Conservation (phyloP, 306 rosid genomes). For the Hippophae tibetana region DNA sequence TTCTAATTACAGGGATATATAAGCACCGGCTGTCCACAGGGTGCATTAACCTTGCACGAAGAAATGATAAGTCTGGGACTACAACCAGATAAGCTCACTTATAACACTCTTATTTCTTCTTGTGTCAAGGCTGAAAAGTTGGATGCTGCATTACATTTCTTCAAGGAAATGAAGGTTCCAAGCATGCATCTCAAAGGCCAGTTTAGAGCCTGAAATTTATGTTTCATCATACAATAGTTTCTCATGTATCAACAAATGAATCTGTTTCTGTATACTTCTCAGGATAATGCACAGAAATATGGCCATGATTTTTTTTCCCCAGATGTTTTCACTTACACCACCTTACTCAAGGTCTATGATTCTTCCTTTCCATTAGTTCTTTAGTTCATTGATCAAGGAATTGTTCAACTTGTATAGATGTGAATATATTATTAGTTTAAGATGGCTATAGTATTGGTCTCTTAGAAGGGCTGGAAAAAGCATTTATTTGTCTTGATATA, state of each 20-base stretch:
- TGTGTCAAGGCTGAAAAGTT: slow-evolving; percentile 53
- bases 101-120: slow-evolving; percentile 67
- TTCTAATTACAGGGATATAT: slow-evolving; percentile 54
- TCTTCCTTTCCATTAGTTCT: slow-evolving; percentile 6
- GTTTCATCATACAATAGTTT: slow-evolving; percentile 11
- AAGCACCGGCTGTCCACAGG: slow-evolving; percentile 51
- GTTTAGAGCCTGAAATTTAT: slow-evolving; percentile 30
- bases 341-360: slow-evolving; percentile 54
- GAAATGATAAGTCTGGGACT: slow-evolving; percentile 51
- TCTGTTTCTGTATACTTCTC: slow-evolving; percentile 6
- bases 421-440: background rate
- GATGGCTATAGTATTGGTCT: no score
- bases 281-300: slow-evolving; percentile 42
- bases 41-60: slow-evolving; percentile 42
- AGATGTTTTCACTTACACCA: slow-evolving; percentile 66
- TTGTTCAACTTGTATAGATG: slow-evolving; percentile 7
- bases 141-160: slow-evolving; percentile 55
- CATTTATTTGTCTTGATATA: no score
- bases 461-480: no score
- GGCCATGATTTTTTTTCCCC: slow-evolving; percentile 42
- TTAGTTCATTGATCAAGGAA: no score
- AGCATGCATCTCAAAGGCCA: slow-evolving; percentile 35
- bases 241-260: slow-evolving; percentile 17
- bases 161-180: slow-evolving; percentile 75
- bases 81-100: slow-evolving; percentile 66